A percentile compares a stretch with the other conserved stretches of the same genome.
Evolutionary conservation across 1,139 yeast species (phyloP).

Genomic region (Nakaseomyces delphensis): DNA sequence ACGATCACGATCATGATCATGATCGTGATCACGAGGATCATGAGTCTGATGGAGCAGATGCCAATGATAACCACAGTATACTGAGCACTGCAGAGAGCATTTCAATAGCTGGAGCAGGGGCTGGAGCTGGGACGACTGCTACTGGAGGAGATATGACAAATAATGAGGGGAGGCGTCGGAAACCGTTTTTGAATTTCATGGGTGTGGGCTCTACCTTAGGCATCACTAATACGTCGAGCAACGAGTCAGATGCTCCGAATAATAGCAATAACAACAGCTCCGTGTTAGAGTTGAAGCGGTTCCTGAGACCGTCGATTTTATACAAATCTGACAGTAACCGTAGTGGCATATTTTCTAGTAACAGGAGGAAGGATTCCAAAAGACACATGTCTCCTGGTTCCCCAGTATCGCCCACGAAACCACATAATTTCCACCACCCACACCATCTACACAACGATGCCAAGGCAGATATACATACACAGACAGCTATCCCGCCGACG

Average conservation of each 20-base stretch:
- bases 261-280: conserved; percentile 31
- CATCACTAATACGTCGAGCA: not conserved
- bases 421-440: conserved; percentile 1
- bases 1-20: not conserved
- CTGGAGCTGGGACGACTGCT: not conserved
- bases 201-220: not conserved
- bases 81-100: conserved; percentile 3
- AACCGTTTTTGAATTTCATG: conserved; percentile 14
- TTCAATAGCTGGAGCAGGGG: conserved; percentile 8
- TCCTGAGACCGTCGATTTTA: conserved; percentile 36
- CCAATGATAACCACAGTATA: no score
- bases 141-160: conserved; percentile 2
- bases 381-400: not conserved
- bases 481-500: conserved; percentile 31
- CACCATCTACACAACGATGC: conserved; percentile 9
- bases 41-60: no score
- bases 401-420: not conserved
- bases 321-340: conserved; percentile 1
- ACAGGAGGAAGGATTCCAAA: not conserved
- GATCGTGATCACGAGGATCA: no score
- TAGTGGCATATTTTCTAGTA: not conserved
- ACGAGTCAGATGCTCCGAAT: not conserved
- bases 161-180: conserved; percentile 9
- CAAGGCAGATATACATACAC: conserved; percentile 22
- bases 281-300: conserved; percentile 64